Conservation (phyloP, 495 filamentous ascomycete species). For the Aspergillus olivimuriae region DNA sequence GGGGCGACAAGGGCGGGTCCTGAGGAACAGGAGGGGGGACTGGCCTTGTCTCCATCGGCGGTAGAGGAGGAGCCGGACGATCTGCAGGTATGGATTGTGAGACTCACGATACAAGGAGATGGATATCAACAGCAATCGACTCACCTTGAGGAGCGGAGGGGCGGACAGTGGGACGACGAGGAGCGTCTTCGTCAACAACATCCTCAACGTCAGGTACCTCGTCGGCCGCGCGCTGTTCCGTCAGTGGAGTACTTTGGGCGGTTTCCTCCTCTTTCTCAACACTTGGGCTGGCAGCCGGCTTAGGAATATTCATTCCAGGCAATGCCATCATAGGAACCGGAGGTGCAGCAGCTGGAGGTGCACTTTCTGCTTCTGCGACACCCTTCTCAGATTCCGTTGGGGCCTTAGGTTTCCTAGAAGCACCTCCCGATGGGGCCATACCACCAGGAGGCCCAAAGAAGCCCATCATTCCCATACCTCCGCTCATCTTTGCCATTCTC, state of each 20-base stretch:
- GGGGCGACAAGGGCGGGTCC: slow-evolving; percentile 62
- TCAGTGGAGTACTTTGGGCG: slow-evolving; percentile 26
- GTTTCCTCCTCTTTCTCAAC: slow-evolving; percentile 42
- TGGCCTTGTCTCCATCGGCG: slow-evolving; percentile 27
- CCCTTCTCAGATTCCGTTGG: slow-evolving; percentile 65
- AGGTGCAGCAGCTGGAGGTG: slow-evolving; percentile 48
- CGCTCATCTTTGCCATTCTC: slow-evolving; percentile 97
- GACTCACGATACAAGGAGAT: slow-evolving; percentile 16
- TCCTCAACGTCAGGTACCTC: slow-evolving; percentile 62
- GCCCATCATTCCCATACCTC: slow-evolving; percentile 94
- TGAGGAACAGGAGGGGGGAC: slow-evolving; percentile 54
- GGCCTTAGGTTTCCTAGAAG: slow-evolving; percentile 42
- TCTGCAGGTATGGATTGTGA: slow-evolving; percentile 13
- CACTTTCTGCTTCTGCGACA: slow-evolving; percentile 42
- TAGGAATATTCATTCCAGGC: slow-evolving; percentile 58
- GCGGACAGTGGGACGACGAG: slow-evolving; percentile 42
- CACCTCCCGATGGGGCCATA: slow-evolving; percentile 46
- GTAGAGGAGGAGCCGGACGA: slow-evolving; percentile 26
- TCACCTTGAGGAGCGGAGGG: slow-evolving; percentile 47
- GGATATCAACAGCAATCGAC: slow-evolving; percentile 10
- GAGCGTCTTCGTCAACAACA: slow-evolving; percentile 35
- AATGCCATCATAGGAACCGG: slow-evolving; percentile 75
- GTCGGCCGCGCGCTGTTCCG: slow-evolving; percentile 40
- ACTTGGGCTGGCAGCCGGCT: slow-evolving; percentile 27
- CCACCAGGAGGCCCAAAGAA: slow-evolving; percentile 81